These are phyloP conservation scores for Dujonia santamariae DNA, from an alignment of 1,139 yeast species.

Conservation along the genomic window DNA sequence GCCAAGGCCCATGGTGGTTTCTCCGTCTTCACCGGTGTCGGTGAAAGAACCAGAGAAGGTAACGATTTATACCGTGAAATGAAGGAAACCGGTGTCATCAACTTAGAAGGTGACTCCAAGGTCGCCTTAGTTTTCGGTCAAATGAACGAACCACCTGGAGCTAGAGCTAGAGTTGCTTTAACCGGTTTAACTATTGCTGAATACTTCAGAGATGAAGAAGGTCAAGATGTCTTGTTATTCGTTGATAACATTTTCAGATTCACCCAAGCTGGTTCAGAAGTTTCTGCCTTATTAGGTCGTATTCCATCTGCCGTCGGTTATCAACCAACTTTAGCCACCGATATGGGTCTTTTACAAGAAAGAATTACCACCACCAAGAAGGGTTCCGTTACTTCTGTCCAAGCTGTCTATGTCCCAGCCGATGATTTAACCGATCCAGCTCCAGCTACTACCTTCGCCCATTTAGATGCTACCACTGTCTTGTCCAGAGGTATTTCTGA, in stretches of 20 bases:
- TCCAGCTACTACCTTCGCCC: constrained; percentile 99
- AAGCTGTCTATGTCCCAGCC: constrained; percentile 99
- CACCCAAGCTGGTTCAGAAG: constrained; percentile 99
- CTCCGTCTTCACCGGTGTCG: constrained; percentile 99
- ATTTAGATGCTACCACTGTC: constrained; percentile 99
- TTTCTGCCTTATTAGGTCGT: constrained; percentile 99
- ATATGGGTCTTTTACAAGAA: constrained; percentile 99
- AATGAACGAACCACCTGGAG: constrained; percentile 99
- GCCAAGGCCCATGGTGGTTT: constrained; percentile 99
- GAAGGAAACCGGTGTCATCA: constrained; percentile 99
- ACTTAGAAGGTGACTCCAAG: constrained; percentile 99
- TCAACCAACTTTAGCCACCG: constrained; percentile 99
- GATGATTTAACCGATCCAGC: constrained; percentile 99
- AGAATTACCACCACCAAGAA: constrained; percentile 99
- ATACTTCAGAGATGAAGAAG: constrained; percentile 99
- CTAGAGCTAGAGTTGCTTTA: constrained; percentile 99
- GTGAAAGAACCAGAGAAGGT: constrained; percentile 99
- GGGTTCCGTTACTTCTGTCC: constrained; percentile 99
- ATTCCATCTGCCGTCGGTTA: constrained; percentile 99
- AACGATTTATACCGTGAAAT: constrained; percentile 99
- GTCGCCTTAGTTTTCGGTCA: constrained; percentile 99
- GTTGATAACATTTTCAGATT: constrained; percentile 99
- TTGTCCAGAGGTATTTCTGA: constrained; percentile 99
- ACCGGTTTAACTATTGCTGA: constrained; percentile 99
- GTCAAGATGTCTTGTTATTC: constrained; percentile 99